Conservation (phyloP, 2,329 filamentous ascomycete genomes). For the Botrytis fragariae region DNA sequence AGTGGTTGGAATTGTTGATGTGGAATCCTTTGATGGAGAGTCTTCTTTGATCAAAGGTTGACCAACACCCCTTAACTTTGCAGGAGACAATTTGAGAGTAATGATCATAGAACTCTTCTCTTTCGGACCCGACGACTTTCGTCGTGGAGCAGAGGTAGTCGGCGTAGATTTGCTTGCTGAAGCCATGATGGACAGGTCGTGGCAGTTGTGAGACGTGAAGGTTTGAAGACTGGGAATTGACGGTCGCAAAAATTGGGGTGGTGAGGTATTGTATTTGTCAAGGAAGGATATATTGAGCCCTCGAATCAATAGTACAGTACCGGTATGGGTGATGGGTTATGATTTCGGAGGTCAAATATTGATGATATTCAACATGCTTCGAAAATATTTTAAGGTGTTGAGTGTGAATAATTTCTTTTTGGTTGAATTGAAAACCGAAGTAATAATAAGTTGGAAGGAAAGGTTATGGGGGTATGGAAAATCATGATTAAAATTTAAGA, state of each 20-base stretch:
- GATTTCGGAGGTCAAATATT: constrained; percentile 6
- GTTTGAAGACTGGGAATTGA: neutral
- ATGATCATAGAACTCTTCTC: constrained; percentile 43
- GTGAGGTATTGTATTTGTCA: constrained; percentile 5
- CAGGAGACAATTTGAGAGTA: constrained; percentile 52
- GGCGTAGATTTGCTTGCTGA: constrained; percentile 29
- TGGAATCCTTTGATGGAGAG: constrained; percentile 42
- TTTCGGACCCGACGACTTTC: constrained; percentile 30
- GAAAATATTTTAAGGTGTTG: constrained; percentile 10
- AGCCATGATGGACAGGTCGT: constrained; percentile 29
- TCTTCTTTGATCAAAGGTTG: constrained; percentile 45
- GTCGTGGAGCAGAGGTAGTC: constrained; percentile 25
- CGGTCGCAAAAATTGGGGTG: constrained; percentile 17
- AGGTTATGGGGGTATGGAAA: constrained; percentile 14
- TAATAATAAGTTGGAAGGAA: constrained; percentile 6
- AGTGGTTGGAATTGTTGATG: constrained; percentile 41
- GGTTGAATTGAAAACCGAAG: constrained; percentile 2
- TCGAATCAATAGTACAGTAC: constrained; percentile 5
- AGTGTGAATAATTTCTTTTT: constrained; percentile 2
- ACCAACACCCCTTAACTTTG: constrained; percentile 48
- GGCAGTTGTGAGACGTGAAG: constrained; percentile 1
- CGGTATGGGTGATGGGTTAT: neutral
- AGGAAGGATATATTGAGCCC: neutral
- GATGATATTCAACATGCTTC: constrained; percentile 11
- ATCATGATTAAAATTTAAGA: constrained; percentile 12